Evolutionary conservation across 2,329 filamentous ascomycete genomes (phyloP).

Genomic region (Microcyclospora tardicrescens): DNA sequence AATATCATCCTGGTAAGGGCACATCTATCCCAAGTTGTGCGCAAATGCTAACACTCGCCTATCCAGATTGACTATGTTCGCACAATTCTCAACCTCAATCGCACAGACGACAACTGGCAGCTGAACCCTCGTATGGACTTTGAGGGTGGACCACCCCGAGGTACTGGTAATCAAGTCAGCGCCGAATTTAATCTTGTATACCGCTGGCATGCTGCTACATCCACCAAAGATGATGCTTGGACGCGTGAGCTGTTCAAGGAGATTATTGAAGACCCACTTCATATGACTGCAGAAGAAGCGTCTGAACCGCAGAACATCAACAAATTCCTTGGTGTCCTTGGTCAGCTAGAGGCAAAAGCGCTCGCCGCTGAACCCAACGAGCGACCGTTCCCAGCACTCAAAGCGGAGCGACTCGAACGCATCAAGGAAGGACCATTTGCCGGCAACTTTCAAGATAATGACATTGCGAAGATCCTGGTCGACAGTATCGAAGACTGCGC

Average conservation of each 20-base stretch:
- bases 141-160: conserved; percentile 25
- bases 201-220: conserved; percentile 37
- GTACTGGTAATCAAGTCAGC: conserved; percentile 38
- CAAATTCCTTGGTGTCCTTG: conserved; percentile 19
- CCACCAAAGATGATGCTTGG: conserved; percentile 34
- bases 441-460: conserved; percentile 43
- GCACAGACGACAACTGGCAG: conserved; percentile 31
- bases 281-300: conserved; percentile 10
- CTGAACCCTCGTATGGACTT: conserved; percentile 31
- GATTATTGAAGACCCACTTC: conserved; percentile 13
- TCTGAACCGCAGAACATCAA: conserved; percentile 13
- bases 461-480: conserved; percentile 44
- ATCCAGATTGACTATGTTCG: conserved; percentile 37
- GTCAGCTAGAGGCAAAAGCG: conserved; percentile 16
- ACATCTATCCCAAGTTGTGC: too few relatives aligned
- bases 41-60: too few relatives aligned
- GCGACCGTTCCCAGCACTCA: conserved; percentile 22
- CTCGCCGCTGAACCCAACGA: conserved; percentile 17
- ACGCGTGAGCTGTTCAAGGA: conserved; percentile 26
- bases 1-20: conserved; percentile 33
- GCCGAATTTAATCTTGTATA: conserved; percentile 44
- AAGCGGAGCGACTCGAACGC: conserved; percentile 18
- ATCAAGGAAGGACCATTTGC: conserved; percentile 25
- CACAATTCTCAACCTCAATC: conserved; percentile 38
- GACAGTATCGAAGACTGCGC: conserved; percentile 49